A percentile compares a stretch with the other conserved stretches of the same genome.
Evolutionary conservation across 140 eudicot genomes (phyloP).

Genomic region (Cichorium intybus): DNA sequence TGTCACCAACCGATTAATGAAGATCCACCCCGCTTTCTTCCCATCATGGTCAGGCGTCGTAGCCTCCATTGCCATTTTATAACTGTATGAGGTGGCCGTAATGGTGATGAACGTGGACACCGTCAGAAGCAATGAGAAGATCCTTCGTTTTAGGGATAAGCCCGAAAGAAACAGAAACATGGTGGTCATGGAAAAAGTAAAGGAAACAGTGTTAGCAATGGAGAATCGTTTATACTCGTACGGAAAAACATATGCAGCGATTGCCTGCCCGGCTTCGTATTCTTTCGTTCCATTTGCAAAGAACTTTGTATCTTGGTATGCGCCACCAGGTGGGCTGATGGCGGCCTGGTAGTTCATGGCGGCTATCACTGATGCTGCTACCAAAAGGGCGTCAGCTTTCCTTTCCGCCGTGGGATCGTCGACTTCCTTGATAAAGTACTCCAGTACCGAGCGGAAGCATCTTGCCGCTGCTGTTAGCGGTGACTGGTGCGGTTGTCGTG

Average conservation of each 20-base stretch:
- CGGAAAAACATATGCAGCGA: constrained; percentile 19
- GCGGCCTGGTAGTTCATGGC: constrained; percentile 42
- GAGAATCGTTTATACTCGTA: constrained; percentile 22
- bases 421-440: constrained; percentile 11
- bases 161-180: constrained; percentile 45
- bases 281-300: neutral
- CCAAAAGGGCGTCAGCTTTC: constrained; percentile 27
- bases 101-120: constrained; percentile 33
- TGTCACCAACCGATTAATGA: constrained; percentile 11
- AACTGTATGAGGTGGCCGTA: constrained; percentile 29
- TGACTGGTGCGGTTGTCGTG: neutral
- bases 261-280: constrained; percentile 27
- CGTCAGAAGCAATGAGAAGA: constrained; percentile 33
- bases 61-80: constrained; percentile 26
- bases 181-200: constrained; percentile 35
- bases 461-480: neutral
- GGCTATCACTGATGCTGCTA: constrained; percentile 39
- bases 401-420: constrained; percentile 24
- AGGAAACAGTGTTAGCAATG: constrained; percentile 35
- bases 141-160: constrained; percentile 33
- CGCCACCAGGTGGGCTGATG: constrained; percentile 40
- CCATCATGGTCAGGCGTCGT: constrained; percentile 24
- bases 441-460: neutral
- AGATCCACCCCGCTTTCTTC: neutral
- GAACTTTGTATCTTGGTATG: constrained; percentile 12